Evolutionary conservation across 1,139 yeast species (phyloP), one percentile per base, ranked within the genome.

Genomic region (Spathaspora jeffriesii): DNA sequence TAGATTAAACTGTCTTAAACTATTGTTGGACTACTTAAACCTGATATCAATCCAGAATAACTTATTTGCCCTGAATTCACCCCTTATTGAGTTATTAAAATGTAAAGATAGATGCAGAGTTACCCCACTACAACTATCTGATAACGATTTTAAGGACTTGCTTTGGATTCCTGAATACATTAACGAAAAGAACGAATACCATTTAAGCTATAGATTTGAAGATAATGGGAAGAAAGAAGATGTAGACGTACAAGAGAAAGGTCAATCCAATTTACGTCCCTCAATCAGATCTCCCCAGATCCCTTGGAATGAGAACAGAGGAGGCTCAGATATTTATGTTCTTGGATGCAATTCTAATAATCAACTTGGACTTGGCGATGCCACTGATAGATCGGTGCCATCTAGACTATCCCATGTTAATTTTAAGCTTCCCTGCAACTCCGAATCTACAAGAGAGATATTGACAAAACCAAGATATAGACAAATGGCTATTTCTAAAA

Each of bases 361-460:
- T 55, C 85, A 80, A 47, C 63, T 88, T 39, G 92, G 95, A 0
- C 73, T 85, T 23, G 86, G 90, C 3, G 90, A 85, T 53, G 70
- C 85, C 0, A 84, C 81, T 41, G 84, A 85, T 56, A 66, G 88
- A 53, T 56, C 65, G 1, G 47, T 56, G 1, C 79, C 79, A 1
- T 56, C 67, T 32, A 64, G 62, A 45, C 41, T 65, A 40, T 56
- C 65, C 10, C 66, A 57, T 44, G 61, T 53, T 17, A 57, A 50
- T 39, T 69, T 66, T 48, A 57, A 51, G 30, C 9, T 27, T 11
- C 36, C 18, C 13, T 22, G 36, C 4, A 52, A 50, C 13, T 39
- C 49, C 2, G 37, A 32, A 2, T 27, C 50, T 3, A 41, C 57
- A 4, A 53, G 50, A 32, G 60, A 56, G 4, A 40, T 39, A 3